A percentile compares a stretch with the other conserved stretches of the same genome.
Evolutionary conservation across 768 basidiomycete genomes (phyloP).

Genomic region (Lactarius akahatsu): DNA sequence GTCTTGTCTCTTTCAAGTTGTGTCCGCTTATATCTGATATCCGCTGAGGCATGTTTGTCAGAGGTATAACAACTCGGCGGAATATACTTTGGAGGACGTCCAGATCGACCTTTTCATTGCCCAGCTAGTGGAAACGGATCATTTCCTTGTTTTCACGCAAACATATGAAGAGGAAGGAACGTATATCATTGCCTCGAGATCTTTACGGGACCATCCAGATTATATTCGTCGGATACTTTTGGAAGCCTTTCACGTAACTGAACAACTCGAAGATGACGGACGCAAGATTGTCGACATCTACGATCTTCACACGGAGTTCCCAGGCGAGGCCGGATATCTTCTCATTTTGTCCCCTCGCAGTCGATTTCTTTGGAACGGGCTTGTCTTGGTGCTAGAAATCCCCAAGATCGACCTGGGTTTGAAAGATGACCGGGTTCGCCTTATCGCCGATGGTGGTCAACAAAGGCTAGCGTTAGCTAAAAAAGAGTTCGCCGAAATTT

Average conservation of each 20-base stretch:
- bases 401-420: slow-evolving; percentile 78
- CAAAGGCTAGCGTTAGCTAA: slow-evolving; percentile 74
- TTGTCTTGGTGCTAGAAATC: slow-evolving; percentile 74
- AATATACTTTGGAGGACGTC: slow-evolving; percentile 77
- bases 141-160: slow-evolving; percentile 92
- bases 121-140: slow-evolving; percentile 76
- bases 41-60: slow-evolving; percentile 63
- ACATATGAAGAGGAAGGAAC: slow-evolving; percentile 85
- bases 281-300: slow-evolving; percentile 44
- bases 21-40: slow-evolving; percentile 16
- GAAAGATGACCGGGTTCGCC: slow-evolving; percentile 84
- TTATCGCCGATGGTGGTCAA: slow-evolving; percentile 88
- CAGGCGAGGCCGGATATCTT: slow-evolving; percentile 68
- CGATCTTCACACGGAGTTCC: slow-evolving; percentile 52
- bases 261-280: slow-evolving; percentile 53
- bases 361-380: slow-evolving; percentile 90
- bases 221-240: slow-evolving; percentile 76
- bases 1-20: not conserved
- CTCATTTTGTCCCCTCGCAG: slow-evolving; percentile 82
- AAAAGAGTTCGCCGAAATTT: slow-evolving; percentile 66
- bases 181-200: slow-evolving; percentile 82
- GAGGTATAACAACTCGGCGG: slow-evolving; percentile 90
- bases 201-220: slow-evolving; percentile 73
- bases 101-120: slow-evolving; percentile 79
- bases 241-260: slow-evolving; percentile 81